These are phyloP conservation scores for Cicer yamashitae DNA, from an alignment of 306 rosid genomes.

Conservation along the genomic window DNA sequence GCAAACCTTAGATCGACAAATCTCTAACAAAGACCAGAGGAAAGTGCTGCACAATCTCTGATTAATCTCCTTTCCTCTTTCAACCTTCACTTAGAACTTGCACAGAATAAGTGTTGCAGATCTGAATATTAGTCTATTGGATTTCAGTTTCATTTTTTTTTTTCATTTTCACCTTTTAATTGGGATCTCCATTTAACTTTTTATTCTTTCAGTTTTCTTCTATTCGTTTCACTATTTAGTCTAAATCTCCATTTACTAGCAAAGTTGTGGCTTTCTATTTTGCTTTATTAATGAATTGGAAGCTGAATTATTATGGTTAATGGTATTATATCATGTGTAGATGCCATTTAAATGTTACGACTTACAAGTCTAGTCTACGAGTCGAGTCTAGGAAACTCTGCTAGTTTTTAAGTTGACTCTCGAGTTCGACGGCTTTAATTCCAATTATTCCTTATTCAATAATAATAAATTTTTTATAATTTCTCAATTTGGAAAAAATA, in stretches of 20 bases:
- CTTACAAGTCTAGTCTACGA: too few species aligned
- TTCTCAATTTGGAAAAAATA: neutral
- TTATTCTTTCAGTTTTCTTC: constrained; percentile 2
- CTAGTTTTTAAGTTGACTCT: neutral
- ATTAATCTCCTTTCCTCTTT: neutral
- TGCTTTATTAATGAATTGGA: neutral
- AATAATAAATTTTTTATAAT: neutral
- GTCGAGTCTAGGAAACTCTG: neutral
- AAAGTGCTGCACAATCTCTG: neutral
- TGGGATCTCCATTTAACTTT: neutral
- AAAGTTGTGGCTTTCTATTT: neutral
- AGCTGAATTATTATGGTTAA: neutral
- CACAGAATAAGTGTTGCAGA: neutral
- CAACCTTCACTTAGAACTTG: neutral
- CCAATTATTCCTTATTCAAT: neutral
- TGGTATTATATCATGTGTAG: neutral
- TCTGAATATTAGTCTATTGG: neutral
- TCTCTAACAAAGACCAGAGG: neutral
- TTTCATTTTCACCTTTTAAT: neutral
- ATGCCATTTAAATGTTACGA: neutral
- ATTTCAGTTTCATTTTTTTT: neutral
- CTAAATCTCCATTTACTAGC: neutral
- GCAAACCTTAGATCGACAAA: neutral
- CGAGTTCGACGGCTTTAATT: neutral
- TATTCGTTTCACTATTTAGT: neutral